Base-by-base conservation (phyloP, 2,329 filamentous ascomycete genomes). In the Colletotrichum sansevieriae region DNA sequence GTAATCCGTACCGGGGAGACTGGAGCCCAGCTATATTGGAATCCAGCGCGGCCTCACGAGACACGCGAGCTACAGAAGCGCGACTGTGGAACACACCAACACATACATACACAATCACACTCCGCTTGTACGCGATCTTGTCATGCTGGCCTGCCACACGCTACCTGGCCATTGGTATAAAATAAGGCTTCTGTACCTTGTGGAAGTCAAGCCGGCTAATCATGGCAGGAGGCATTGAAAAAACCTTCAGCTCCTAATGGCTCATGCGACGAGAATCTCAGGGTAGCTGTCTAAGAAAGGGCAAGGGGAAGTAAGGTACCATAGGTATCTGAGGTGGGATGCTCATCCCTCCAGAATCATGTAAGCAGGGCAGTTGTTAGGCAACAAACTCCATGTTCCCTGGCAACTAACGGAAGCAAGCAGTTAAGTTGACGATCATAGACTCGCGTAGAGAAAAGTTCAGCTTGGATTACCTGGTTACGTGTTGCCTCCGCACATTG, bases 1-100 rank as follows among this genome's bases (percentile, higher is more conserved):
- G 37, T 12, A 39, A 15, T 22, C 54, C 37, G n/a, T 20, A 22
- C 18, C 35, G 25, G 35, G 54, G 54, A 57, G 20, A 37, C 18
- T 20, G 46, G 12, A 54, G 18, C 18, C 12, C 52, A 25, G 33
- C 33, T 18, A 55, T 13, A 43, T 4, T n/a, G 54, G 54, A 44
- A 22, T 57, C n/a, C 20, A 25, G 54, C 54, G 37, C 54, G 37
- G 54, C 54, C 22, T 43, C 54, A 57, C 54, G 54, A 57, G 37
- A 57, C 54, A 57, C 54, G 54, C 20, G 29, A 7, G 20, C 22
- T 35, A 13, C 11, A 43, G 37, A 43, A 41, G 52, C 54, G 54
- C 54, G 54, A 44, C 37, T 22, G 22, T 54, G 15, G 29, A 54
- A 22, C 35, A 15, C 20, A 20, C n/a, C 3, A 12, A 20, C 7